These are phyloP conservation scores for Hydnum rufescens DNA, from an alignment of 768 basidiomycete species.

Conservation along the genomic window DNA sequence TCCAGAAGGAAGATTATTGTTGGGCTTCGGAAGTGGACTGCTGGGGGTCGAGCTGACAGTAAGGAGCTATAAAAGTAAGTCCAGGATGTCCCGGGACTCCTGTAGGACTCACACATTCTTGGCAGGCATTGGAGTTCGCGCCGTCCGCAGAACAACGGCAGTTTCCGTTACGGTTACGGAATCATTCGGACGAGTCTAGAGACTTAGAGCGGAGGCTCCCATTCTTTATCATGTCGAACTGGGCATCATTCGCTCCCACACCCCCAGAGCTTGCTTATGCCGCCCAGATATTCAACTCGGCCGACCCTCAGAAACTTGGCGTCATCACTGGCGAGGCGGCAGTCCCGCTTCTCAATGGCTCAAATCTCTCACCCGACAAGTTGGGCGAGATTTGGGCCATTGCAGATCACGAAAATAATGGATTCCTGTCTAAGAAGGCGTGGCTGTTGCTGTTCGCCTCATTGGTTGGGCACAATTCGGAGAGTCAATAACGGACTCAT, in stretches of 20 bases:
- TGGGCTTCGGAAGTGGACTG: too few species aligned
- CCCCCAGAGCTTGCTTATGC: conserved; percentile 37
- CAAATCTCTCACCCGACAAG: conserved; percentile 52
- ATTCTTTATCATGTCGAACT: neutral
- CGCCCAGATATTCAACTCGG: conserved; percentile 48
- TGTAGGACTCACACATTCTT: too few species aligned
- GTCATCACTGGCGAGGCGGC: conserved; percentile 82
- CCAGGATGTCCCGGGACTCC: too few species aligned
- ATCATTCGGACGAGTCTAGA: too few species aligned
- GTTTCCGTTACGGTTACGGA: too few species aligned
- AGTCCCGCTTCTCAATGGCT: conserved; percentile 65
- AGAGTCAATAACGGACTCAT: conserved; percentile 39
- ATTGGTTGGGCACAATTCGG: conserved; percentile 88
- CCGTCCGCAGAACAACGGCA: too few species aligned
- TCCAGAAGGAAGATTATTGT: too few species aligned
- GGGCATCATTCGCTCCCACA: conserved; percentile 26
- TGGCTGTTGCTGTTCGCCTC: conserved; percentile 71
- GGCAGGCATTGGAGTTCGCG: too few species aligned
- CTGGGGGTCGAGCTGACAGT: too few species aligned
- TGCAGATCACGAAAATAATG: conserved; percentile 85
- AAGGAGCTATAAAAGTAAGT: too few species aligned
- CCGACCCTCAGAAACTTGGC: conserved; percentile 62
- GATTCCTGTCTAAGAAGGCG: conserved; percentile 74
- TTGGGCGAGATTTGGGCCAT: conserved; percentile 90
- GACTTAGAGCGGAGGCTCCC: too few species aligned